These are phyloP conservation scores for Xylaria scruposa DNA, from an alignment of 495 filamentous ascomycete genomes.

Conservation along the genomic window DNA sequence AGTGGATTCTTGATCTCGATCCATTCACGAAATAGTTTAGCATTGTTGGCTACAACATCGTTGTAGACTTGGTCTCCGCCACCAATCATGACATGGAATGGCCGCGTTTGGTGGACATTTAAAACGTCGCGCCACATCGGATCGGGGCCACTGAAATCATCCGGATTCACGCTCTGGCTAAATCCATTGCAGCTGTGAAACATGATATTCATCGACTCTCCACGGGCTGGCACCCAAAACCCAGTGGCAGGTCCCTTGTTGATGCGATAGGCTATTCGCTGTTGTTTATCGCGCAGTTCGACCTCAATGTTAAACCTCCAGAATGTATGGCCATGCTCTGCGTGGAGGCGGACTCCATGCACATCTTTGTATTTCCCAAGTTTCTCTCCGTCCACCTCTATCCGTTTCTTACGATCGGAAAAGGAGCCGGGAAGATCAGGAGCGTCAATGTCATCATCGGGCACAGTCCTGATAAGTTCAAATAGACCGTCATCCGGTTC, in stretches of 20 bases:
- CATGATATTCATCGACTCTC: conserved; percentile 96
- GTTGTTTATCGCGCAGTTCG: conserved; percentile 75
- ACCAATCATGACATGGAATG: conserved; percentile 98
- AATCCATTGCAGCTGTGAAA: conserved; percentile 98
- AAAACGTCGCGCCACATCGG: conserved; percentile 96
- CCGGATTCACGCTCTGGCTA: conserved; percentile 75
- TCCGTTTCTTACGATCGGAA: conserved; percentile 53
- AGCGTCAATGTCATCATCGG: conserved; percentile 43
- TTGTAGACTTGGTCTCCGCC: conserved; percentile 98
- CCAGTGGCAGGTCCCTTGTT: conserved; percentile 87
- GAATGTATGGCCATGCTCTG: conserved; percentile 88
- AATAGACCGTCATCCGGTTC: conserved; percentile 86
- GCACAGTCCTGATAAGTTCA: conserved; percentile 57
- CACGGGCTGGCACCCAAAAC: conserved; percentile 92
- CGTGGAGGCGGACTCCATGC: conserved; percentile 79
- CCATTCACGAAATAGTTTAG: conserved; percentile 80
- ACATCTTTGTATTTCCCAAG: conserved; percentile 79
- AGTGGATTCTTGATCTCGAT: conserved; percentile 77
- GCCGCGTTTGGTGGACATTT: conserved; percentile 87
- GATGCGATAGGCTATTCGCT: conserved; percentile 92
- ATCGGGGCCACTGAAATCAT: conserved; percentile 87
- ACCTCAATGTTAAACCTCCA: conserved; percentile 96
- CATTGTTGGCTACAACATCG: conserved; percentile 77
- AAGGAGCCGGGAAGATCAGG: conserved; percentile 53
- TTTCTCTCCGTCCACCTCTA: conserved; percentile 71